These are phyloP conservation scores for Colletotrichum chrysophilum DNA, from an alignment of 2,329 filamentous ascomycete genomes.

Conservation along the genomic window DNA sequence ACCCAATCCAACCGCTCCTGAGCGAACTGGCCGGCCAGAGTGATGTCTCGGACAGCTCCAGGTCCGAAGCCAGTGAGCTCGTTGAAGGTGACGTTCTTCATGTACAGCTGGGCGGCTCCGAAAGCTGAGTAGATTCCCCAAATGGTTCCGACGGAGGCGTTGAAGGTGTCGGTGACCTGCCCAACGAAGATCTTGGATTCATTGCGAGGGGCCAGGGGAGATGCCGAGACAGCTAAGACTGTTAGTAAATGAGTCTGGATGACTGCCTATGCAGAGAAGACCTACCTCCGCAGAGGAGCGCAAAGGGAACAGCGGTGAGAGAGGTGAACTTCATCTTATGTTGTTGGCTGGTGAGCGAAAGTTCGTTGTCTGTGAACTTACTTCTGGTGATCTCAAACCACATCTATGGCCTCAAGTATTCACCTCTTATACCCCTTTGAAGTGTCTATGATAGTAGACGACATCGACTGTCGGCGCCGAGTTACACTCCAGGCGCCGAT, in stretches of 20 bases:
- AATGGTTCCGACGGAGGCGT: neutral
- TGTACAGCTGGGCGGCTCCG: neutral
- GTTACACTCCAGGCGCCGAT: neutral
- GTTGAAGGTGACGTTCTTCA: neutral
- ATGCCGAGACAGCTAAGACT: neutral
- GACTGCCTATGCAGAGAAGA: no score
- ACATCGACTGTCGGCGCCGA: neutral
- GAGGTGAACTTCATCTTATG: neutral
- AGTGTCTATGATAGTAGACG: accelerated
- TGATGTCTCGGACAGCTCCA: neutral
- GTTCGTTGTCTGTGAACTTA: no score
- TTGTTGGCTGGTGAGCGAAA: no score
- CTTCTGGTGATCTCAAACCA: no score
- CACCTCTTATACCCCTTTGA: neutral
- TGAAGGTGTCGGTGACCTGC: neutral
- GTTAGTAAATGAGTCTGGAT: no score
- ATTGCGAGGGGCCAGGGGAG: neutral
- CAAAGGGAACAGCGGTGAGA: accelerated
- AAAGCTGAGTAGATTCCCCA: neutral
- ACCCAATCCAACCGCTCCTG: neutral
- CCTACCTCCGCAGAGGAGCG: neutral
- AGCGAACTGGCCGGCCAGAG: accelerated
- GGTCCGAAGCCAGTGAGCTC: neutral
- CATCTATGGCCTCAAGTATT: neutral
- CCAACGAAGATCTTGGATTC: neutral